Conservation (phyloP, 1,284 basidiomycete species). For the Ganoderma leucocontextum region DNA sequence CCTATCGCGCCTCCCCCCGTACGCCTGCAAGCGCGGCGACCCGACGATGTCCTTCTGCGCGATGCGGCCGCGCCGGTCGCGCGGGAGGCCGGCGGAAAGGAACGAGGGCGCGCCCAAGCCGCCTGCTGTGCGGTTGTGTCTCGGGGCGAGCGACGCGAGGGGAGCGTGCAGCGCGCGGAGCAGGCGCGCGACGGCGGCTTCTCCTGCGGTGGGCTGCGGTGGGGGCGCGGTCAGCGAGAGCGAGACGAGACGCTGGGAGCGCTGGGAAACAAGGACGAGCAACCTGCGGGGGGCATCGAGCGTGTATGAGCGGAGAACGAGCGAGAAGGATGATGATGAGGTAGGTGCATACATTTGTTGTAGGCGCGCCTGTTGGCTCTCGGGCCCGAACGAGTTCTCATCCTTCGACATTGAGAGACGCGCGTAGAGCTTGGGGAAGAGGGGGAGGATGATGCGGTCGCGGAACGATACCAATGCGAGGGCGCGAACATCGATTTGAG, state of each 20-base stretch:
- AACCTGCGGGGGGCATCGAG: slow-evolving; percentile 55
- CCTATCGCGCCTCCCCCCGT: slow-evolving; percentile 29
- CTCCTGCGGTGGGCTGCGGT: slow-evolving; percentile 63
- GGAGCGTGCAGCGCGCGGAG: slow-evolving; percentile 55
- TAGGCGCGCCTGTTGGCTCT: slow-evolving; percentile 66
- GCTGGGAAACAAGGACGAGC: slow-evolving; percentile 76
- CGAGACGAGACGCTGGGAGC: slow-evolving; percentile 56
- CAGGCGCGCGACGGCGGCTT: slow-evolving; percentile 70
- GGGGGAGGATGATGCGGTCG: slow-evolving; percentile 77
- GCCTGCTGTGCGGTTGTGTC: slow-evolving; percentile 50
- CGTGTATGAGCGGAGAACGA: not conserved
- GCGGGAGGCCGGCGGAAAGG: slow-evolving; percentile 72
- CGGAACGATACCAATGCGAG: slow-evolving; percentile 84
- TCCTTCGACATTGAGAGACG: slow-evolving; percentile 61
- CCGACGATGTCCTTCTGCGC: slow-evolving; percentile 52
- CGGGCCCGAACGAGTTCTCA: slow-evolving; percentile 55
- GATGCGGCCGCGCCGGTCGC: slow-evolving; percentile 79
- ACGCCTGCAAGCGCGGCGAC: too few species aligned
- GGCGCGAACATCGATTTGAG: slow-evolving; percentile 80
- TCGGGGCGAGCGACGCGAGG: slow-evolving; percentile 21
- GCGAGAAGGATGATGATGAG: not conserved
- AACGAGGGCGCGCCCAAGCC: slow-evolving; percentile 65
- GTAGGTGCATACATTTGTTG: slow-evolving; percentile 71
- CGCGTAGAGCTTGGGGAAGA: slow-evolving; percentile 62
- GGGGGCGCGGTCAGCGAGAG: slow-evolving; percentile 62